Conservation (phyloP, 1,139 yeast genomes). For the Debaryomyces psychrophilus region DNA sequence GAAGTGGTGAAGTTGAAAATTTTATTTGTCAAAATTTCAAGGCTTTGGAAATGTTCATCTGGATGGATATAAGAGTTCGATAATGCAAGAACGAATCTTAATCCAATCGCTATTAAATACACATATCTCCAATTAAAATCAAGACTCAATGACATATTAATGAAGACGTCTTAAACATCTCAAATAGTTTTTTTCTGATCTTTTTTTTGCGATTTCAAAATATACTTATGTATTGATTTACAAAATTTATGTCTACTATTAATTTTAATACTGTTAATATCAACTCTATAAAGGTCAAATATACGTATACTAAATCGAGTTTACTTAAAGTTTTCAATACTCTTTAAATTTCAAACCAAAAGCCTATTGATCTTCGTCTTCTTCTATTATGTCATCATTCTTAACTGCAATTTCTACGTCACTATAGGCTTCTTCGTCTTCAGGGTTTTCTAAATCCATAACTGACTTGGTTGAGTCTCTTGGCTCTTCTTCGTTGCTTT, state of each 20-base stretch:
- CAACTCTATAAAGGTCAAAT: background rate
- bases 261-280: conserved; percentile 1
- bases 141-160: background rate
- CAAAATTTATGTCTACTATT: background rate
- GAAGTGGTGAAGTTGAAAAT: conserved; percentile 55
- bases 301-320: background rate
- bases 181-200: background rate
- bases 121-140: conserved; percentile 47
- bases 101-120: conserved; percentile 45
- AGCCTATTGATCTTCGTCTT: conserved; percentile 1
- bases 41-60: conserved; percentile 92
- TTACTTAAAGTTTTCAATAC: conserved; percentile 3
- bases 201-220: background rate
- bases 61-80: conserved; percentile 92
- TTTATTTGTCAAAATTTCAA: conserved; percentile 65
- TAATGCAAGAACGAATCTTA: conserved; percentile 61
- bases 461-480: conserved; percentile 4
- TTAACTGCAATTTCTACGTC: conserved; percentile 12
- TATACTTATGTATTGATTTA: background rate
- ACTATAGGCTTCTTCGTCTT: conserved; percentile 14
- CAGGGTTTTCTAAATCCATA: conserved; percentile 10
- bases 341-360: conserved; percentile 1
- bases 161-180: background rate
- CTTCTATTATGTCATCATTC: conserved; percentile 5
- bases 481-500: conserved; percentile 5